Conservation (phyloP, 805 yeast species). For the Martiniozyma abietophila region DNA sequence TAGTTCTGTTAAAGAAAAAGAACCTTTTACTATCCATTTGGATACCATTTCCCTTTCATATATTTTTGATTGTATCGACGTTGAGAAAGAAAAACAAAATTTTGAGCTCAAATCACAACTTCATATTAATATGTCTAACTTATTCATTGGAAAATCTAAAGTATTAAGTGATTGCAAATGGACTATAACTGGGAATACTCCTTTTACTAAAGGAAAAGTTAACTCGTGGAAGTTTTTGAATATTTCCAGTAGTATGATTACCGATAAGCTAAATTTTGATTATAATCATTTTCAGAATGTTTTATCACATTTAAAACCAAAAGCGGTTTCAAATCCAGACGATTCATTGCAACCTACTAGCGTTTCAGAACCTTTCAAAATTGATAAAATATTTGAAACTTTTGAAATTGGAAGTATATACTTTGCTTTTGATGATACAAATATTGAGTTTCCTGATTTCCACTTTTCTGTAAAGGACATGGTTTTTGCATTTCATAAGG, state of each 20-base stretch:
- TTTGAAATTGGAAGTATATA: slow-evolving; percentile 7
- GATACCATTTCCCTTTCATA: slow-evolving; percentile 13
- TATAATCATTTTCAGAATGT: not conserved
- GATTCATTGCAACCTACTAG: not conserved
- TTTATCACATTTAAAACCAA: not conserved
- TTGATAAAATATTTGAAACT: slow-evolving; percentile 5
- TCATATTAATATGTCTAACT: slow-evolving; percentile 10
- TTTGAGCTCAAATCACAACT: too few species aligned
- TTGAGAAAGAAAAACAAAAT: too few species aligned
- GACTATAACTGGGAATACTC: slow-evolving; percentile 7
- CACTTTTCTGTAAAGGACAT: slow-evolving; percentile 8
- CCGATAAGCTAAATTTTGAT: slow-evolving; percentile 7
- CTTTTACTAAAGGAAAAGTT: not conserved
- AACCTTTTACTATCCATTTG: slow-evolving; percentile 3
- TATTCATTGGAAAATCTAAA: not conserved
- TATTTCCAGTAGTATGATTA: slow-evolving; percentile 5
- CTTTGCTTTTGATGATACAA: slow-evolving; percentile 11
- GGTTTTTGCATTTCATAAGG: slow-evolving; percentile 8
- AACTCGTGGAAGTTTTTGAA: slow-evolving; percentile 2
- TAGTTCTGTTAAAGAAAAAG: not conserved
- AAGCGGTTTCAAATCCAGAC: not conserved
- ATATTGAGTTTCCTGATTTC: not conserved
- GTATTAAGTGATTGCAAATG: slow-evolving; percentile 8
- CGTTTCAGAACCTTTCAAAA: not conserved
- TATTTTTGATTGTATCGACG: not conserved